These are phyloP conservation scores for Hexamita inflata DNA, from an alignment of 208 protist genomes.

Conservation along the genomic window DNA sequence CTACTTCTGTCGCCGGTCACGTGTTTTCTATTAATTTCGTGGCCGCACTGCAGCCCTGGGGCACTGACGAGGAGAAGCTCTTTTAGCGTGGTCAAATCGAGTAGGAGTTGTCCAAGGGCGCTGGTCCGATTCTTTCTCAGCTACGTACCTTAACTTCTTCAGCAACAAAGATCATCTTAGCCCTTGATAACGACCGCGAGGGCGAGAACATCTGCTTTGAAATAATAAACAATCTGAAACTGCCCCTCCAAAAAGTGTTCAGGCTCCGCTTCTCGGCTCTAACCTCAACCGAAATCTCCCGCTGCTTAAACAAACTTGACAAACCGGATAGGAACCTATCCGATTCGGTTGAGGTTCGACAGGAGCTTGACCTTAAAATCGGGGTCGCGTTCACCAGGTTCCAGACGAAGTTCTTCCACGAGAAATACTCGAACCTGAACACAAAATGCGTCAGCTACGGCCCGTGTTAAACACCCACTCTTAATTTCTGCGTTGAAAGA, in stretches of 20 bases:
- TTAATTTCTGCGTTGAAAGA: slow-evolving; percentile 68
- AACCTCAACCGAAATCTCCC: slow-evolving; percentile 59
- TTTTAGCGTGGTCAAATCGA: slow-evolving; percentile 15
- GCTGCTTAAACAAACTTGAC: slow-evolving; percentile 61
- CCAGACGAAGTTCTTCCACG: slow-evolving; percentile 48
- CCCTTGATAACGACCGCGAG: slow-evolving; percentile 82
- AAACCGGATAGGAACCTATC: slow-evolving; percentile 68
- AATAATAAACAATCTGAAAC: slow-evolving; percentile 59
- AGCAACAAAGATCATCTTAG: slow-evolving; percentile 63
- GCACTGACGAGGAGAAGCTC: neutral
- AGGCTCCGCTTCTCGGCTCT: slow-evolving; percentile 66
- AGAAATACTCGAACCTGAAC: slow-evolving; percentile 54
- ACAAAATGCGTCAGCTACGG: slow-evolving; percentile 70
- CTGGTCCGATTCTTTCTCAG: neutral
- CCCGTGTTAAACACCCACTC: slow-evolving; percentile 80
- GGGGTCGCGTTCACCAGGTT: slow-evolving; percentile 73
- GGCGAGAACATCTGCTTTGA: slow-evolving; percentile 91
- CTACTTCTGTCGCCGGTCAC: slow-evolving; percentile 38
- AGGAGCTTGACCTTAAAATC: slow-evolving; percentile 78
- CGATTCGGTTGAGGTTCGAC: slow-evolving; percentile 70
- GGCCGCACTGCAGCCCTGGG: slow-evolving; percentile 7
- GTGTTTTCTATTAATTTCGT: slow-evolving; percentile 32
- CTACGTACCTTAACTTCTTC: neutral
- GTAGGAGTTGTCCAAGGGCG: neutral
- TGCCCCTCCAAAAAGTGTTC: slow-evolving; percentile 50